Evolutionary conservation across 257 asterid species (phyloP), one percentile per base, ranked within the genome.

Genomic region (Solanum raphanifolium): DNA sequence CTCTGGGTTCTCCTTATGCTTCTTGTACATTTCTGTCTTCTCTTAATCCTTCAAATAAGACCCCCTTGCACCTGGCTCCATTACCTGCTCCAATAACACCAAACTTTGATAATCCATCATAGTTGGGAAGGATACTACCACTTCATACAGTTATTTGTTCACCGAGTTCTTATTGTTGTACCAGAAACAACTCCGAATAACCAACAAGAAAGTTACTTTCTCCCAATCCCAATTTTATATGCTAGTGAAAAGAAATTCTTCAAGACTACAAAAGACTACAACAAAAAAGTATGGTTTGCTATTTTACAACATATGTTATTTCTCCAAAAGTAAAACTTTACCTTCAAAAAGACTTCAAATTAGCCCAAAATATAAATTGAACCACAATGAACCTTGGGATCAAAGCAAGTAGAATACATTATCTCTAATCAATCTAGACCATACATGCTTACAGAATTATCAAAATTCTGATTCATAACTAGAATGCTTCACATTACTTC

Each of bases 61-160:
- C 27, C 98, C 98, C 83, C 99, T 93, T 7, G 95, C 95, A 86
- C 98, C 99, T 15, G 98, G 99, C 90, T 97, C 99, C 88, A 95
- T 91, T 88, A 93, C 98, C 96, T 95, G 87, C 90, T 90, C 85
- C 87, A 87, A 90, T 43, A 43, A 43, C 66, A 79, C 66, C 27
- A 79, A 46, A 27, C 36, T 43, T 79, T 43, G 21, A 27, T 43
- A 27, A 27, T 43, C 66, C 66, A 79, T 43, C 85, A 41, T 27
- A 15, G 25, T 79, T 43, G 84, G 35, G 13, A 25, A 78, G 84
- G 84, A 39, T 25, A 78, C 36, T 39, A 78, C 62, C 62, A 78
- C n/a, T 41, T 39, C 36, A 41, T 41, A 78, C n/a, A 12, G 13
- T 78, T 78, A 41, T 39, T 78, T 78, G n/a, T n/a, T n/a, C 34